Base-by-base conservation (phyloP, 805 yeast genomes). In the Wickerhamomyces mucosus region DNA sequence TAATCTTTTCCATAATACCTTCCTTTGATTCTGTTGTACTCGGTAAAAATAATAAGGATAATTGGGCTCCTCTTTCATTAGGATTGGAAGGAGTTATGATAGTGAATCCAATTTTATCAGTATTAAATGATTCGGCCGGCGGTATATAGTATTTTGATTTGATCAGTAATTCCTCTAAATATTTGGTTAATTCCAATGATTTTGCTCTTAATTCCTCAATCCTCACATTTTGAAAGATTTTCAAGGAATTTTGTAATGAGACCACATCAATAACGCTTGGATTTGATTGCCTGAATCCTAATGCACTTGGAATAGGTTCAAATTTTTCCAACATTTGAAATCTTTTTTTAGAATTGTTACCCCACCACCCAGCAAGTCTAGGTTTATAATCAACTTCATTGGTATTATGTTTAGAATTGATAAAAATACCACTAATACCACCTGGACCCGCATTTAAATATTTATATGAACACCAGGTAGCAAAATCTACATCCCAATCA, bases 311-410 rank as follows among this genome's bases (percentile, higher is more conserved):
- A 18, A 82, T 80, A 1, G 96, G 95, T 33, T 77, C 78, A 45
- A 84, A 88, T 18, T 63, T 45, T 47, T 78, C 88, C 35, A 69
- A 48, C 97, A 88, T 88, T 45, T 75, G 65, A 55, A 88, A 88
- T 39, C 97, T 59, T 21, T 72, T 72, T 2, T 46, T 44, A 0
- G 78, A 61, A 43, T 79, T 75, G 49, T 85, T 88, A 1, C 96
- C 96, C 96, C 96, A 88, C 97, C 97, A 88, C 1, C 97, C 97
- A 1, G 95, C 94, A 31, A 84, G 60, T 38, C 96, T 63, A 2
- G 95, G 82, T 23, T 64, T 44, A 43, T 61, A 65, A 15, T 48
- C 42, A 18, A 51, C 46, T 9, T 46, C 45, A 12, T 37, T 38
- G 11, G 61, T 40, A 17, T 46, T 58, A 38, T 55, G 65, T 40